These are phyloP conservation scores for Leptosphaerulina australis DNA, from an alignment of 2,329 filamentous ascomycete genomes.

Conservation along the genomic window DNA sequence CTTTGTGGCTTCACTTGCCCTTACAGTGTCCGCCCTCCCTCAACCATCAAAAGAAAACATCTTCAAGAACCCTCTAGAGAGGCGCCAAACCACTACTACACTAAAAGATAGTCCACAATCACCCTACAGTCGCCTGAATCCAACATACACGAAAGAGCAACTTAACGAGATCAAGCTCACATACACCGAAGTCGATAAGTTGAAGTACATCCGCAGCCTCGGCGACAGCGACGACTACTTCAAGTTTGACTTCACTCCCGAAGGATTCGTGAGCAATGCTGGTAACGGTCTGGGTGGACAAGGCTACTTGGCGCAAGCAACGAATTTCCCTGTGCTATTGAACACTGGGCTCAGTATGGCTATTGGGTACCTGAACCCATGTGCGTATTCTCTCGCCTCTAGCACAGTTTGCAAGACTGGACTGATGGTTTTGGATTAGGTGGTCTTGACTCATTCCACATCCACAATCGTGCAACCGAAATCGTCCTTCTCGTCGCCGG, in stretches of 20 bases:
- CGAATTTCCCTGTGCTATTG: constrained; percentile 2
- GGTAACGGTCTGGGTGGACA: constrained; percentile 7
- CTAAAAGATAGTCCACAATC: not conserved
- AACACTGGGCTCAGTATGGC: constrained; percentile 9
- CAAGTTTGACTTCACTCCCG: constrained; percentile 8
- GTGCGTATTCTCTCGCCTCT: not conserved
- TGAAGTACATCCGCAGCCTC: constrained; percentile 8
- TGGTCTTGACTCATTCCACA: constrained; percentile 9
- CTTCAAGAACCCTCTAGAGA: constrained; percentile 2
- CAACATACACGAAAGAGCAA: constrained; percentile 4
- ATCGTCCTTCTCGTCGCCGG: constrained; percentile 8
- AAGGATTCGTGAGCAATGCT: constrained; percentile 4
- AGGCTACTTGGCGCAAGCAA: constrained; percentile 4
- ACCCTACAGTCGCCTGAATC: constrained; percentile 1
- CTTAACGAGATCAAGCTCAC: constrained; percentile 9
- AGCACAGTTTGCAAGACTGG: too few species aligned
- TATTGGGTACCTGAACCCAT: constrained; percentile 6
- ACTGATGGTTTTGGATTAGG: too few species aligned
- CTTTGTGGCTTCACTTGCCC: not conserved
- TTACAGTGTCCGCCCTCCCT: not conserved
- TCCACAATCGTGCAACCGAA: constrained; percentile 8
- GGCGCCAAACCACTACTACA: constrained; percentile 1
- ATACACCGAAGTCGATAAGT: constrained; percentile 8
- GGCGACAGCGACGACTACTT: constrained; percentile 7
- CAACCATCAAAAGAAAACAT: not conserved